Percentiles rank a stretch among this genome's conserved stretches.
Conservation (phyloP, 1,139 yeast genomes). For the Suhomyces wounanorum region DNA sequence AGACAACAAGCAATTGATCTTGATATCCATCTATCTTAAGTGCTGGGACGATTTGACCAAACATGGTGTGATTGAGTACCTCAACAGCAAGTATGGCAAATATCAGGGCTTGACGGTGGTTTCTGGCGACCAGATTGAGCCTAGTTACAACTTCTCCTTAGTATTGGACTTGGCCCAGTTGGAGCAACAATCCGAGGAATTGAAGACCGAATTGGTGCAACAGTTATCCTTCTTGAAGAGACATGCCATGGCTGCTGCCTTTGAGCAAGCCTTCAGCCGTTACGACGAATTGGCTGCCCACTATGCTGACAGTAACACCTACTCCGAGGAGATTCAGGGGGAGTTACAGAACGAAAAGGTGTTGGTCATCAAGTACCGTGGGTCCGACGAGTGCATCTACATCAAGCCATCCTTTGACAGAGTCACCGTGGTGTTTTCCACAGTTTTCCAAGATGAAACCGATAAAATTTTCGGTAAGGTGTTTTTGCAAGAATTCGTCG, state of each 20-base stretch:
- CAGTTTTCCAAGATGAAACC: slow-evolving; percentile 94
- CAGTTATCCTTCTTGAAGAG: slow-evolving; percentile 78
- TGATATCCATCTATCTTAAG: slow-evolving; percentile 71
- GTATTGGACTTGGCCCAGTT: slow-evolving; percentile 59
- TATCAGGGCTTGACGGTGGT: slow-evolving; percentile 33
- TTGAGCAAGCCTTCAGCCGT: slow-evolving; percentile 78
- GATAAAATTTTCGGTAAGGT: slow-evolving; percentile 95
- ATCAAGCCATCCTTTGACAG: slow-evolving; percentile 93
- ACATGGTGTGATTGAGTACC: slow-evolving; percentile 61
- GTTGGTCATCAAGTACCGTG: slow-evolving; percentile 82
- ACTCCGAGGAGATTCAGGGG: slow-evolving; percentile 53
- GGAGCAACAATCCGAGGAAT: slow-evolving; percentile 44
- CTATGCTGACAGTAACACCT: slow-evolving; percentile 50
- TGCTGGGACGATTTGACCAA: slow-evolving; percentile 73
- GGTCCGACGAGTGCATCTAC: slow-evolving; percentile 80
- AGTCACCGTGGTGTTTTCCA: slow-evolving; percentile 93
- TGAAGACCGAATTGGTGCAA: slow-evolving; percentile 52
- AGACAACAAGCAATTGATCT: slow-evolving; percentile 61
- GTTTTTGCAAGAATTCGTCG: slow-evolving; percentile 95
- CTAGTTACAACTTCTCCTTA: slow-evolving; percentile 81
- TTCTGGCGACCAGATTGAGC: slow-evolving; percentile 49
- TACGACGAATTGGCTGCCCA: slow-evolving; percentile 68
- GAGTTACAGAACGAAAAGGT: slow-evolving; percentile 56
- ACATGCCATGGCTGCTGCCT: slow-evolving; percentile 90
- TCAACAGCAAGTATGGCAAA: slow-evolving; percentile 40